These are phyloP conservation scores for Candida orba DNA, from an alignment of 805 yeast genomes.

Conservation along the genomic window DNA sequence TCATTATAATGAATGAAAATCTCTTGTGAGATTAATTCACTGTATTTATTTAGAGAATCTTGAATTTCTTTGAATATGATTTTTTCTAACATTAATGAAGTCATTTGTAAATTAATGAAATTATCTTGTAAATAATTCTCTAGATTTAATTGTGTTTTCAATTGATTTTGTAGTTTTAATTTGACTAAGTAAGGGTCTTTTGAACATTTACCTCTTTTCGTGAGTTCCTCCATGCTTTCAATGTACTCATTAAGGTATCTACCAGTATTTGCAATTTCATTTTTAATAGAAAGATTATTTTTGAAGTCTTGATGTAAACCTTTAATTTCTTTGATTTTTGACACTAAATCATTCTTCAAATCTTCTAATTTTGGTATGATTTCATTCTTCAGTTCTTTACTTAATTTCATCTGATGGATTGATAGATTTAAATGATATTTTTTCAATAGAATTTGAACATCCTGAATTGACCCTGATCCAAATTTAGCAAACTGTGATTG, in stretches of 20 bases:
- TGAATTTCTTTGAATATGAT: conserved; percentile 84
- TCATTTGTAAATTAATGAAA: conserved; percentile 73
- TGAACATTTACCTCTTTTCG: conserved; percentile 32
- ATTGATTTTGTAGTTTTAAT: conserved; percentile 62
- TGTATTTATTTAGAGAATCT: conserved; percentile 64
- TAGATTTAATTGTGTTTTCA: conserved; percentile 69
- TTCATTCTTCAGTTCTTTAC: conserved; percentile 49
- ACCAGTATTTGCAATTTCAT: conserved; percentile 64
- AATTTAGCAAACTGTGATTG: conserved; percentile 55
- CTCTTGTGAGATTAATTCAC: conserved; percentile 64
- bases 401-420: conserved; percentile 44
- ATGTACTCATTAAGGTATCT: conserved; percentile 45
- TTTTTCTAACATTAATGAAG: conserved; percentile 81
- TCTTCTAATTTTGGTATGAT: conserved; percentile 65
- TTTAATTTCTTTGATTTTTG: conserved; percentile 82
- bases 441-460: conserved; percentile 66
- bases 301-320: conserved; percentile 77
- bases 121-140: conserved; percentile 88
- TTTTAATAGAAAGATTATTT: conserved; percentile 41
- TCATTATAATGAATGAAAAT: conserved; percentile 62
- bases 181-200: conserved; percentile 77
- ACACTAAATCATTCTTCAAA: conserved; percentile 62
- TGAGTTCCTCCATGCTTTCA: conserved; percentile 52
- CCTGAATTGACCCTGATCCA: conserved; percentile 78
- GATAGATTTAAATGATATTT: conserved; percentile 61